These are phyloP conservation scores for Acanthamoeba healyi DNA, from an alignment of 208 protist species.

Conservation along the genomic window DNA sequence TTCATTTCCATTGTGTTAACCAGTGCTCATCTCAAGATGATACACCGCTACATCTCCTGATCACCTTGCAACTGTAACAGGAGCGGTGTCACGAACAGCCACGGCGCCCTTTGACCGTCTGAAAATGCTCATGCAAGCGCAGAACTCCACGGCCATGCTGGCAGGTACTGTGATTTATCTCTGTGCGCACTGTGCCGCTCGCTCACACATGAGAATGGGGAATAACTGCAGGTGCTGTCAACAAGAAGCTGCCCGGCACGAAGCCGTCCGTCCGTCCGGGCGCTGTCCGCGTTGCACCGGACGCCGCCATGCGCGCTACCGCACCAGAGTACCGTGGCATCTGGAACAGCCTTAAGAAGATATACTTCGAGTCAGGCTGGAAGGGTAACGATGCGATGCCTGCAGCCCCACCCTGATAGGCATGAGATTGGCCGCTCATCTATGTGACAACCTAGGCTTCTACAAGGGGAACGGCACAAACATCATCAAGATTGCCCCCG, in stretches of 20 bases:
- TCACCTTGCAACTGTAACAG: too few species aligned
- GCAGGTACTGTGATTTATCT: neutral
- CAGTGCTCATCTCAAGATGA: too few species aligned
- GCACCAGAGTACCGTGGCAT: constrained; percentile 24
- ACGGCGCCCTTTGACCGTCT: constrained; percentile 75
- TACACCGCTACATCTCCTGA: too few species aligned
- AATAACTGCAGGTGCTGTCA: neutral
- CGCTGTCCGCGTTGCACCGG: neutral
- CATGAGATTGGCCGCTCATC: neutral
- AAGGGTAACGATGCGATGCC: neutral
- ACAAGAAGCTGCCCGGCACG: neutral
- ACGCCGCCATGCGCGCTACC: neutral
- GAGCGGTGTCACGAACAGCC: constrained; percentile 48
- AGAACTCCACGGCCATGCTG: constrained; percentile 62
- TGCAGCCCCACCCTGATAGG: neutral
- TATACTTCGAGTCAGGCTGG: constrained; percentile 58
- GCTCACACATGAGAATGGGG: too few species aligned
- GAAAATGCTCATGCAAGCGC: constrained; percentile 74
- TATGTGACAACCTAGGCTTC: constrained; percentile 4
- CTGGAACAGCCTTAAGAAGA: constrained; percentile 63
- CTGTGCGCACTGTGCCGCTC: too few species aligned
- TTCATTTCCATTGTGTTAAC: too few species aligned
- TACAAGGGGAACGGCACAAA: constrained; percentile 74
- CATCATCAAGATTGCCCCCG: constrained; percentile 75
- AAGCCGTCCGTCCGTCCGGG: neutral